phyloP scores from a whole-genome alignment of 2,329 filamentous ascomycete species.

The Colletotrichum cuscutae region DNA sequence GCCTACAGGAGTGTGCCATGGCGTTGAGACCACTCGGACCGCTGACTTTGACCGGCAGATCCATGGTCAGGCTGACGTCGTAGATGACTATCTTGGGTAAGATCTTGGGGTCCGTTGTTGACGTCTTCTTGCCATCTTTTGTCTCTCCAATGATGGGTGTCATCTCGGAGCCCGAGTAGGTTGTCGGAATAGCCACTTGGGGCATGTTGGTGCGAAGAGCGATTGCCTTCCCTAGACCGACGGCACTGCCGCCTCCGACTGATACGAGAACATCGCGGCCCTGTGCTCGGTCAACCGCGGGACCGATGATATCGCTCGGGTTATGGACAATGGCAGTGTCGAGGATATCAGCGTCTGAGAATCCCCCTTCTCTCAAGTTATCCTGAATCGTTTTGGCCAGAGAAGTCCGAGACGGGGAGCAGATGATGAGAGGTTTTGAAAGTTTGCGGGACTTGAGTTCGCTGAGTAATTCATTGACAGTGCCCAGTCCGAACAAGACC shows the following conservation, averaged over 20 bases:
- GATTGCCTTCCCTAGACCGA: slow-evolving; percentile 67
- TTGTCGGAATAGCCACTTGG: slow-evolving; percentile 69
- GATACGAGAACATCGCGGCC: slow-evolving; percentile 67
- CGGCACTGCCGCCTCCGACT: slow-evolving; percentile 71
- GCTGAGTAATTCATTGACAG: slow-evolving; percentile 44
- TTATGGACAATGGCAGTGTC: slow-evolving; percentile 45
- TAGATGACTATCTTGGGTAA: slow-evolving; percentile 34
- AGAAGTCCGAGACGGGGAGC: slow-evolving; percentile 49
- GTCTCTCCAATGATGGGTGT: slow-evolving; percentile 50
- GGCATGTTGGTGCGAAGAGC: slow-evolving; percentile 62
- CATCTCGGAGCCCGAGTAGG: slow-evolving; percentile 70
- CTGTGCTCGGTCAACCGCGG: slow-evolving; percentile 41
- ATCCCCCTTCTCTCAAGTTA: slow-evolving; percentile 34
- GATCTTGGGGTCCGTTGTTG: slow-evolving; percentile 27
- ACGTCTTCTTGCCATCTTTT: slow-evolving; percentile 34
- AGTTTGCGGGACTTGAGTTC: slow-evolving; percentile 47
- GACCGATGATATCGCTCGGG: slow-evolving; percentile 41
- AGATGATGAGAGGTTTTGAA: slow-evolving; percentile 49
- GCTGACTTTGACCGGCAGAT: slow-evolving; percentile 29
- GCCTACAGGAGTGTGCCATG: slow-evolving; percentile 32
- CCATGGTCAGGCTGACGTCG: slow-evolving; percentile 33
- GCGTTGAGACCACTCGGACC: slow-evolving; percentile 33
- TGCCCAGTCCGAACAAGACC: slow-evolving; percentile 47
- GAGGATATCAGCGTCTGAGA: slow-evolving; percentile 48
- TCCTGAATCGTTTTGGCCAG: slow-evolving; percentile 46